Evolutionary conservation across 352 stramenopile species (phyloP).

Genomic region (Albugo laibachii): DNA sequence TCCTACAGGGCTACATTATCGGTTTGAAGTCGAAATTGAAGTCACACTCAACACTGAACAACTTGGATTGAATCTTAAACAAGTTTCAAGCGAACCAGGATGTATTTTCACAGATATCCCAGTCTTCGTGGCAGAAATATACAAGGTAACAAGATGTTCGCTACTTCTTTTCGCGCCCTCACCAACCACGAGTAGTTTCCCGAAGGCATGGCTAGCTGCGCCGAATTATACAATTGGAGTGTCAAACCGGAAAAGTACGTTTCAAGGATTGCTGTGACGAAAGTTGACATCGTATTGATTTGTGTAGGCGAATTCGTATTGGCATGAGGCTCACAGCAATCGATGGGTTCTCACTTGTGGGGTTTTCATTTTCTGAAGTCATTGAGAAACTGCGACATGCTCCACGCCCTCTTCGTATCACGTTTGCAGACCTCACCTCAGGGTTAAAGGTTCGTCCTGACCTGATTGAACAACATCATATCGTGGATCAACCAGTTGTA

Average conservation of each 20-base stretch:
- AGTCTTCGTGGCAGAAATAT: constrained; percentile 66
- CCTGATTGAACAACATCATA: constrained; percentile 3
- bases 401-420: constrained; percentile 45
- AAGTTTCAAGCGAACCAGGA: constrained; percentile 51
- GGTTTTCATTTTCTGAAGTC: constrained; percentile 62
- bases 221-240: constrained; percentile 82
- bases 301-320: constrained; percentile 31
- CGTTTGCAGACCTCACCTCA: constrained; percentile 63
- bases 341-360: constrained; percentile 48
- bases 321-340: constrained; percentile 74
- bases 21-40: constrained; percentile 68
- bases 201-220: constrained; percentile 59
- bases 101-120: constrained; percentile 49
- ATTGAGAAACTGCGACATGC: constrained; percentile 52
- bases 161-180: constrained; percentile 2
- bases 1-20: constrained; percentile 30
- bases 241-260: constrained; percentile 69
- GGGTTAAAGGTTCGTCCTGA: constrained; percentile 41
- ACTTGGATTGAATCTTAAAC: constrained; percentile 66
- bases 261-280: background rate
- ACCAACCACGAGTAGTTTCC: constrained; percentile 17
- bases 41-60: constrained; percentile 61
- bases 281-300: background rate
- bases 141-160: constrained; percentile 25
- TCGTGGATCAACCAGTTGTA: background rate